Percentiles rank a stretch among this genome's conserved stretches.
Conservation (phyloP, 768 basidiomycete genomes). For the Suillus cothurnatus region DNA sequence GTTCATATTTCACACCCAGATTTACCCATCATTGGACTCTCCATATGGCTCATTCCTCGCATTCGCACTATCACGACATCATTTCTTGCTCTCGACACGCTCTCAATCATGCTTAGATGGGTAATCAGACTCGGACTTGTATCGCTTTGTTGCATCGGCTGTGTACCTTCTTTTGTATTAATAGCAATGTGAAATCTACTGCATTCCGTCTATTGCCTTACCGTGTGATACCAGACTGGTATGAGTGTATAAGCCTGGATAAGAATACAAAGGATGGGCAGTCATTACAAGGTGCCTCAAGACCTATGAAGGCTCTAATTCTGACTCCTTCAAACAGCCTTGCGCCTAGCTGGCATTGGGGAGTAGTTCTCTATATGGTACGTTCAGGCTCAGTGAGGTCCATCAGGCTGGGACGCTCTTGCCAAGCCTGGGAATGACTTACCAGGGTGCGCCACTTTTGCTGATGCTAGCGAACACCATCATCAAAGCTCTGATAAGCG, state of each 20-base stretch:
- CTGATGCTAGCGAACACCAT: too few species aligned
- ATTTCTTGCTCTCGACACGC: too few species aligned
- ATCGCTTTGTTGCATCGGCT: not conserved
- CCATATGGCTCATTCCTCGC: too few species aligned
- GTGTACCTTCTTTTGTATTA: not conserved
- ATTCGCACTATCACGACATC: too few species aligned
- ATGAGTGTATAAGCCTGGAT: not conserved
- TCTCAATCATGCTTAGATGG: not conserved
- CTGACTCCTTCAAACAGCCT: not conserved
- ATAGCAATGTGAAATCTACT: not conserved
- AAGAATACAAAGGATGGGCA: not conserved
- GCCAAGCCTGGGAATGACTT: not conserved
- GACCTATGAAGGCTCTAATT: not conserved
- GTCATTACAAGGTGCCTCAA: not conserved
- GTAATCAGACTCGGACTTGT: not conserved
- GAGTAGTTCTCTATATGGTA: not conserved
- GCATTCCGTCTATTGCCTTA: not conserved
- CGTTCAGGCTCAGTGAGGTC: not conserved
- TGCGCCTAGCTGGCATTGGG: not conserved
- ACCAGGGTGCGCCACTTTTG: not conserved
- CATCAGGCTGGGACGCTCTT: not conserved
- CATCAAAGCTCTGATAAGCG: too few species aligned
- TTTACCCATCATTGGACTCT: too few species aligned
- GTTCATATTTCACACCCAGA: too few species aligned
- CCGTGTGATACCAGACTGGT: not conserved